A percentile compares a stretch with the other conserved stretches of the same genome.
phyloP scores from a whole-genome alignment of 2,329 filamentous ascomycete species.

The Pseudogymnoascus sp. region DNA sequence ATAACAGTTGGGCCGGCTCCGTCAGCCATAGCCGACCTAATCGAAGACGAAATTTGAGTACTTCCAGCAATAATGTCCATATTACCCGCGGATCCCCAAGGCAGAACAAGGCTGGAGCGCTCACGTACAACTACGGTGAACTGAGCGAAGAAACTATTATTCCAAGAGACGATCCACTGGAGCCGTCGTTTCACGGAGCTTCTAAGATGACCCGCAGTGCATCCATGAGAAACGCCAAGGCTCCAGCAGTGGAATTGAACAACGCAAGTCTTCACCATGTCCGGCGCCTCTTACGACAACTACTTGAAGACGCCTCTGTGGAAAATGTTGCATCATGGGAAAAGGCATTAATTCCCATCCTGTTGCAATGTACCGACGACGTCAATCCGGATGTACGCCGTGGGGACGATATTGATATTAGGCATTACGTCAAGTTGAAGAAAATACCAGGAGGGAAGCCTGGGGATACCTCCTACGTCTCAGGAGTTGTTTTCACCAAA shows the following conservation, averaged over 20 bases:
- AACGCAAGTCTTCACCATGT: slow-evolving; percentile 83
- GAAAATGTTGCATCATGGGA: slow-evolving; percentile 74
- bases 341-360: slow-evolving; percentile 78
- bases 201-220: slow-evolving; percentile 64
- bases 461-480: slow-evolving; percentile 90
- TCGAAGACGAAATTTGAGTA: slow-evolving; percentile 74
- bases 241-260: slow-evolving; percentile 76
- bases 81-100: slow-evolving; percentile 66
- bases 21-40: slow-evolving; percentile 53
- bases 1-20: slow-evolving; percentile 47
- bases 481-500: slow-evolving; percentile 94
- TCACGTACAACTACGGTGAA: slow-evolving; percentile 33
- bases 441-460: slow-evolving; percentile 88
- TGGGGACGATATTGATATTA: slow-evolving; percentile 92
- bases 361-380: slow-evolving; percentile 85
- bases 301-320: slow-evolving; percentile 69
- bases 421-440: slow-evolving; percentile 95
- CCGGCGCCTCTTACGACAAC: slow-evolving; percentile 71
- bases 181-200: slow-evolving; percentile 17
- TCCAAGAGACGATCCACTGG: slow-evolving; percentile 17
- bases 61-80: slow-evolving; percentile 61
- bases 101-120: slow-evolving; percentile 35
- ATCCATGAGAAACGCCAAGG: slow-evolving; percentile 67
- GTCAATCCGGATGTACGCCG: slow-evolving; percentile 85
- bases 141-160: slow-evolving; percentile 23